Conservation (phyloP, 2,329 filamentous ascomycete species). For the Botryotinia calthae region DNA sequence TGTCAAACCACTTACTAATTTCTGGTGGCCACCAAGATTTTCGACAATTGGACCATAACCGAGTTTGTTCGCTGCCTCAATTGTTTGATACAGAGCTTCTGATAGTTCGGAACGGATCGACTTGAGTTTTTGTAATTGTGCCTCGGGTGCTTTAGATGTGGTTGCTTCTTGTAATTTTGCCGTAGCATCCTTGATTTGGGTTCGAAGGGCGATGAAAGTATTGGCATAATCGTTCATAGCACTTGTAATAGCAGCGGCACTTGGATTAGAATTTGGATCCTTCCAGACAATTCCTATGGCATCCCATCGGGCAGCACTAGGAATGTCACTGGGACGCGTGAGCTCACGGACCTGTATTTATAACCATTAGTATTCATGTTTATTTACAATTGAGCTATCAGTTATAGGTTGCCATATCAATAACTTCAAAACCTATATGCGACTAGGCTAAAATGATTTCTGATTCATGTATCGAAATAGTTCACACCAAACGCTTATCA, state of each 20-base stretch:
- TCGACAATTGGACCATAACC: slow-evolving; percentile 56
- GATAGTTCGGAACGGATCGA: slow-evolving; percentile 46
- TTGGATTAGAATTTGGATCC: slow-evolving; percentile 38
- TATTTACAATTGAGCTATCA: not conserved
- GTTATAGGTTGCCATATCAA: not conserved
- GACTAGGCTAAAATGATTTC: not conserved
- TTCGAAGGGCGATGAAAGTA: slow-evolving; percentile 35
- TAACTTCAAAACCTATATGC: not conserved
- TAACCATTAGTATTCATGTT: slow-evolving; percentile 10
- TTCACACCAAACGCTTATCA: not conserved
- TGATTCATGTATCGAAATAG: not conserved
- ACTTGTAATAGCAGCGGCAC: slow-evolving; percentile 32
- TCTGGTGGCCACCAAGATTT: slow-evolving; percentile 57
- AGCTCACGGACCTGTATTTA: slow-evolving; percentile 33
- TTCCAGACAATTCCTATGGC: slow-evolving; percentile 51
- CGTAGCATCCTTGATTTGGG: slow-evolving; percentile 35
- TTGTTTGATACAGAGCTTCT: slow-evolving; percentile 49
- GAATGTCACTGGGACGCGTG: slow-evolving; percentile 43
- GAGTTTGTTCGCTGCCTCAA: slow-evolving; percentile 53
- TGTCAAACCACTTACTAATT: slow-evolving; percentile 54
- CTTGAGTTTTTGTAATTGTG: slow-evolving; percentile 42
- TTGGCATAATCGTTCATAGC: slow-evolving; percentile 38
- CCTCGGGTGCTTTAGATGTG: slow-evolving; percentile 24
- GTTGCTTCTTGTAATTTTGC: slow-evolving; percentile 33
- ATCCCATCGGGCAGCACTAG: slow-evolving; percentile 53